A percentile compares a stretch with the other conserved stretches of the same genome.
phyloP scores from a whole-genome alignment of 2,329 filamentous ascomycete species.

The Fusarium burgessii region DNA sequence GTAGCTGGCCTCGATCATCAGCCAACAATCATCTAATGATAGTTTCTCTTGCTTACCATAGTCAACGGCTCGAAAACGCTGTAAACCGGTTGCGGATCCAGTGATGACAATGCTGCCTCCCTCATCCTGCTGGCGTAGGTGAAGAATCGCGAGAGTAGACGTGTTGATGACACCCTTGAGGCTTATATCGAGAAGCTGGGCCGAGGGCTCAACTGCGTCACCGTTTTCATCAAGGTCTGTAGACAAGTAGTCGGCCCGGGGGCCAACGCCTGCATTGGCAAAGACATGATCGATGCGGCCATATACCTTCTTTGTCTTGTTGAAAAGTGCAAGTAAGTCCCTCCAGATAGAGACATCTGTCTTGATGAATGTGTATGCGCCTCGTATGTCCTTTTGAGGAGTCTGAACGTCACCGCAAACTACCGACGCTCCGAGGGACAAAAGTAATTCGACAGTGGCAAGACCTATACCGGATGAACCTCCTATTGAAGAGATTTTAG shows the following conservation, averaged over 20 bases:
- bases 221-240: conserved; percentile 61
- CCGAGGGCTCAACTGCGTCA: conserved; percentile 59
- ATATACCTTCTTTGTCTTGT: conserved; percentile 66
- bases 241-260: conserved; percentile 59
- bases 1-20: too few species aligned
- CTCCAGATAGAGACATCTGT: conserved; percentile 64
- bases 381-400: conserved; percentile 44
- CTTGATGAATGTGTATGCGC: conserved; percentile 52
- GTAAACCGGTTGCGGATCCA: conserved; percentile 63
- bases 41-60: conserved; percentile 54
- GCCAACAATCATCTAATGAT: too few species aligned
- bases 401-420: conserved; percentile 65
- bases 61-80: conserved; percentile 63
- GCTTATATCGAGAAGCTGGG: conserved; percentile 60
- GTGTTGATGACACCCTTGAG: conserved; percentile 64
- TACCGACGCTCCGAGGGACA: conserved; percentile 65
- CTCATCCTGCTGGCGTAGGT: conserved; percentile 60
- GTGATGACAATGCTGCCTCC: conserved; percentile 67
- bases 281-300: conserved; percentile 48
- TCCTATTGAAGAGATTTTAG: conserved; percentile 48
- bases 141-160: conserved; percentile 60
- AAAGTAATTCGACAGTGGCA: conserved; percentile 63
- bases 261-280: conserved; percentile 69
- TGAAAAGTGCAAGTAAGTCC: conserved; percentile 64
- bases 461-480: conserved; percentile 71